A percentile compares a stretch with the other conserved stretches of the same genome.
Conservation (phyloP, 768 basidiomycete genomes). For the Pilatotrama ljubarskyi region DNA sequence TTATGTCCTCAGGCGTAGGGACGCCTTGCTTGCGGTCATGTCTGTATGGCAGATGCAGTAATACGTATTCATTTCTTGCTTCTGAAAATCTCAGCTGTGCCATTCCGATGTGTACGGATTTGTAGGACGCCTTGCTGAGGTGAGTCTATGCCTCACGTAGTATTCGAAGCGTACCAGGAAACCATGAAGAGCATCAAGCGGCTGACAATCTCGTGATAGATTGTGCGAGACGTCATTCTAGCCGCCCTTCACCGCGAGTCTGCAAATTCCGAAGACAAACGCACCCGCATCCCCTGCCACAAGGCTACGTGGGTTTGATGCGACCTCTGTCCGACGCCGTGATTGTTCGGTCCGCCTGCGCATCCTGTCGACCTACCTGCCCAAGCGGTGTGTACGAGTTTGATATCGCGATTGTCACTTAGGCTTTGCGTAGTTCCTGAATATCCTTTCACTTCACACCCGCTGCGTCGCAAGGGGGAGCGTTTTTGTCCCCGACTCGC, state of each 20-base stretch:
- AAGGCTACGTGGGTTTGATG: constrained; percentile 1
- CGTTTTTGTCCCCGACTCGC: too few relatives aligned
- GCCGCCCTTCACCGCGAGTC: neutral
- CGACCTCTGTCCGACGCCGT: neutral
- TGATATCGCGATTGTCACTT: neutral
- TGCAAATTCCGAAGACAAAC: too few relatives aligned
- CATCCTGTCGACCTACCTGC: neutral
- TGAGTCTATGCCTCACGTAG: neutral
- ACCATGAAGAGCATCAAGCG: neutral
- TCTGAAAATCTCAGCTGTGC: neutral
- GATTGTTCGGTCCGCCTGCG: neutral
- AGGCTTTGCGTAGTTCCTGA: constrained; percentile 7
- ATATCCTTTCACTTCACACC: neutral
- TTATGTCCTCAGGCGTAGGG: constrained; percentile 14
- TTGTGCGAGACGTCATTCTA: constrained; percentile 10
- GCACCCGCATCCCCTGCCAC: neutral
- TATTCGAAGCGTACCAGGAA: neutral
- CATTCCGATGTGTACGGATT: neutral
- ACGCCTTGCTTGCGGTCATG: constrained; percentile 6
- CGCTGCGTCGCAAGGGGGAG: neutral
- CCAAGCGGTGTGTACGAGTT: neutral
- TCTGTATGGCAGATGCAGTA: constrained; percentile 6
- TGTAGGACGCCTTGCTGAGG: neutral
- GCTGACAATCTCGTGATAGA: constrained; percentile 11
- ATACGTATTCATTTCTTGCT: neutral